Conservation (phyloP, 768 basidiomycete genomes). For the Ramaria sp. region DNA sequence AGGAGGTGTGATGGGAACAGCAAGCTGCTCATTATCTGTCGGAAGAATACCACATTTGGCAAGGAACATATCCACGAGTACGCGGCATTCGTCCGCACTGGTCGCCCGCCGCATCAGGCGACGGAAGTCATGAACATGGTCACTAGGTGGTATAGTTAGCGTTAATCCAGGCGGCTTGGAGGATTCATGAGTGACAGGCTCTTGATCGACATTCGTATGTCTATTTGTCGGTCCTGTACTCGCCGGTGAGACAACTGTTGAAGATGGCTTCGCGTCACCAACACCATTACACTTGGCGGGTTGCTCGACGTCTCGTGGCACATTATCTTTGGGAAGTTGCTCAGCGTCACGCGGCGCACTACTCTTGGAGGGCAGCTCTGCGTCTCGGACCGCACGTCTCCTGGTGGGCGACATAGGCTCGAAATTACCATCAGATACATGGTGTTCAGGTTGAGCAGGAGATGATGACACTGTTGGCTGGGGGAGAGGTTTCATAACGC, state of each 20-base stretch:
- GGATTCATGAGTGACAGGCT: not conserved
- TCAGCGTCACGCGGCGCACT: not conserved
- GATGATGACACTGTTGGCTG: not conserved
- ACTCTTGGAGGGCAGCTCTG: not conserved
- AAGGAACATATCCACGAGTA: constrained; percentile 77
- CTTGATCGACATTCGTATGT: not conserved
- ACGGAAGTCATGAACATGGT: constrained; percentile 55
- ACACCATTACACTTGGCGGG: not conserved
- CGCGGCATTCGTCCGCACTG: constrained; percentile 70
- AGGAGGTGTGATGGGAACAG: not conserved
- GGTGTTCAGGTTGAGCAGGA: not conserved
- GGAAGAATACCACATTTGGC: constrained; percentile 40
- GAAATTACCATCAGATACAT: not conserved
- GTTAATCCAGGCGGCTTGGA: constrained; percentile 5
- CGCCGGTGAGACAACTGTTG: not conserved
- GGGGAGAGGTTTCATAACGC: not conserved
- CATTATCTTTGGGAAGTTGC: not conserved
- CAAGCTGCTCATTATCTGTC: constrained; percentile 17
- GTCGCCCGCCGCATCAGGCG: constrained; percentile 56
- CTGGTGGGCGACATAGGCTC: not conserved
- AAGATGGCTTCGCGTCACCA: not conserved
- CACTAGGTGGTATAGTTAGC: constrained; percentile 24
- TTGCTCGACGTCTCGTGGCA: not conserved
- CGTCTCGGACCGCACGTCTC: not conserved
- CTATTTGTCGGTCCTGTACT: not conserved